Percentiles rank a stretch among this genome's conserved stretches.
These are phyloP conservation scores for Phytophthora hibernalis DNA, from an alignment of 352 stramenopile species.

Conservation along the genomic window DNA sequence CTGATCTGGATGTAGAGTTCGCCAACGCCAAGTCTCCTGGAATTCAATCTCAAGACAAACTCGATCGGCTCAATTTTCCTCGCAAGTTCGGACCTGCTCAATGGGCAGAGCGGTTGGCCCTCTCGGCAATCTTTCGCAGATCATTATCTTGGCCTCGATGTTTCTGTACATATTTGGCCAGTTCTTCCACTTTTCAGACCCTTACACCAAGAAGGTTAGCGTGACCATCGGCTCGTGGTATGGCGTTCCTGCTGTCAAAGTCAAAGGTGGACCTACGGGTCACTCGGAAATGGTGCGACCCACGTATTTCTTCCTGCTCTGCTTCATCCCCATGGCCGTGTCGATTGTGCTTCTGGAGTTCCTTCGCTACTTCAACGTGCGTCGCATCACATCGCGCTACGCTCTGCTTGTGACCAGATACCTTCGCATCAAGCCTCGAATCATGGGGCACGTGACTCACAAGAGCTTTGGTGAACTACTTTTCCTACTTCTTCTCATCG, in stretches of 20 bases:
- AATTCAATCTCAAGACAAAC: neutral
- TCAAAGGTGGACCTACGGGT: slow-evolving; percentile 9
- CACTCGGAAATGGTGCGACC: slow-evolving; percentile 54
- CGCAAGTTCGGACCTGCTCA: neutral
- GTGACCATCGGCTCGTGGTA: slow-evolving; percentile 34
- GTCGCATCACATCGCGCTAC: slow-evolving; percentile 34
- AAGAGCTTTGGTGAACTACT: slow-evolving; percentile 43
- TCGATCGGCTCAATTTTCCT: neutral
- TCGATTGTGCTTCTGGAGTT: slow-evolving; percentile 48
- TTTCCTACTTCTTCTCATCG: slow-evolving; percentile 31
- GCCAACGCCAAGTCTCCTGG: neutral
- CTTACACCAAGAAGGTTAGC: slow-evolving; percentile 21
- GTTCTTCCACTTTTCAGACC: slow-evolving; percentile 26
- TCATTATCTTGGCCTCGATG: slow-evolving; percentile 31
- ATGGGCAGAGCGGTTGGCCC: slow-evolving; percentile 1
- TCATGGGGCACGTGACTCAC: slow-evolving; percentile 40
- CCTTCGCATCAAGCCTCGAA: slow-evolving; percentile 50
- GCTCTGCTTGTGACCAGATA: slow-evolving; percentile 30
- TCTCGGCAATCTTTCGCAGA: slow-evolving; percentile 26
- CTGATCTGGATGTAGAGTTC: neutral
- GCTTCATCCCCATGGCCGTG: slow-evolving; percentile 41
- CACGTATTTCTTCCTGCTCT: slow-evolving; percentile 57
- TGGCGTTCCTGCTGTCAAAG: slow-evolving; percentile 27
- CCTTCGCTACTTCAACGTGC: slow-evolving; percentile 41
- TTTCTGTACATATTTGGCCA: slow-evolving; percentile 37